Conservation (phyloP, 495 filamentous ascomycete species). For the Saxophila tyrrhenica region DNA sequence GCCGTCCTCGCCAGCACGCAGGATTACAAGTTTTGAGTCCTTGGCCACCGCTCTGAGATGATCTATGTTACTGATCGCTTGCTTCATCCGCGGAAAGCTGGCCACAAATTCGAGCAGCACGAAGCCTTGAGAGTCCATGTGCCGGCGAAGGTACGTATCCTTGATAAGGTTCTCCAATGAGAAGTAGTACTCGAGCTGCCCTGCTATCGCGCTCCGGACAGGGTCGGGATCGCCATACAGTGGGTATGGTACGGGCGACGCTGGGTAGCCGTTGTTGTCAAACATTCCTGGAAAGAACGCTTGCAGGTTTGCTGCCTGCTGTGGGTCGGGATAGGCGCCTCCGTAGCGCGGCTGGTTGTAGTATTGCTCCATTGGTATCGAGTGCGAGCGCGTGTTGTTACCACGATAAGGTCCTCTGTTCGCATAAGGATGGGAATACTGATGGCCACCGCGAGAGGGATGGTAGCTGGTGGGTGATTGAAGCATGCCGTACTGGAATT, state of each 20-base stretch:
- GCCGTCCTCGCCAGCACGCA: constrained; percentile 57
- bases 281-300: constrained; percentile 21
- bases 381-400: constrained; percentile 25
- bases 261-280: constrained; percentile 34
- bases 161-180: constrained; percentile 94
- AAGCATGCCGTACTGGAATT: constrained; percentile 19
- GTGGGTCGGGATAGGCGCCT: constrained; percentile 18
- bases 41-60: constrained; percentile 63
- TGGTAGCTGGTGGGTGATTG: constrained; percentile 16
- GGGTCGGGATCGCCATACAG: constrained; percentile 1
- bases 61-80: constrained; percentile 59
- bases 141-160: constrained; percentile 73
- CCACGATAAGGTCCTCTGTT: constrained; percentile 14
- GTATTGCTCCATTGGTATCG: constrained; percentile 24
- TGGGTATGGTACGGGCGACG: constrained; percentile 51
- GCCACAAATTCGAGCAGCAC: constrained; percentile 69
- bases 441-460: constrained; percentile 6
- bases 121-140: constrained; percentile 92
- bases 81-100: constrained; percentile 71
- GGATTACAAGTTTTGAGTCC: constrained; percentile 57
- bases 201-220: constrained; percentile 4
- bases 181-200: constrained; percentile 71
- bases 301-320: constrained; percentile 18
- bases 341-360: constrained; percentile 20
- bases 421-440: neutral